phyloP scores from a whole-genome alignment of 2,329 filamentous ascomycete species.

The Cladosporium phlei region DNA sequence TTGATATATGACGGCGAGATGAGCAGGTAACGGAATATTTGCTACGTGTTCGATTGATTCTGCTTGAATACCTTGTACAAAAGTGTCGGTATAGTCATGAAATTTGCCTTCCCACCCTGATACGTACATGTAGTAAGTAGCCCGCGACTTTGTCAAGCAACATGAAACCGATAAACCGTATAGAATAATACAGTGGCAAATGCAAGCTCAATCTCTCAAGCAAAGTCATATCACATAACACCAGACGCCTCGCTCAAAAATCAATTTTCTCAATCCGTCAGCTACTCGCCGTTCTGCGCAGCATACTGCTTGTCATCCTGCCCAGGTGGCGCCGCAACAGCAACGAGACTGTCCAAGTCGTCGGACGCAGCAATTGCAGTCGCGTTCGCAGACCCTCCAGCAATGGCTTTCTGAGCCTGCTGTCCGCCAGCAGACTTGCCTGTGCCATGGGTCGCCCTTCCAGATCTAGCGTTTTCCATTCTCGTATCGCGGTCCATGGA shows the following conservation, averaged over 20 bases:
- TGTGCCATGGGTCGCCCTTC: constrained; percentile 29
- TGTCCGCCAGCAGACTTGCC: constrained; percentile 24
- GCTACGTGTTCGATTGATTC: no score
- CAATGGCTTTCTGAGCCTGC: constrained; percentile 25
- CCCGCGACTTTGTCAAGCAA: no score
- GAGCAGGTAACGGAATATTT: no score
- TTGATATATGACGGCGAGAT: no score
- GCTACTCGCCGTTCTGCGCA: constrained; percentile 72
- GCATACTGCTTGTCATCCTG: constrained; percentile 75
- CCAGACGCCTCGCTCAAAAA: constrained; percentile 11
- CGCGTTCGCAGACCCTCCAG: constrained; percentile 7
- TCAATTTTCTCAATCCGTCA: neutral
- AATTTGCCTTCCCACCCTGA: no score
- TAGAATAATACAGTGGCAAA: no score
- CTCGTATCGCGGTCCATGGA: constrained; percentile 85
- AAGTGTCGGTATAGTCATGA: no score
- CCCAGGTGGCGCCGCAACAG: constrained; percentile 73
- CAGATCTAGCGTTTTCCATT: constrained; percentile 74
- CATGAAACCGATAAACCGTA: no score
- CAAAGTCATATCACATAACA: no score
- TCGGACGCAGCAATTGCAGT: constrained; percentile 37
- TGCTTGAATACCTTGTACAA: no score
- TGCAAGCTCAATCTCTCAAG: no score
- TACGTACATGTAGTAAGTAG: no score
- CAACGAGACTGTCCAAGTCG: constrained; percentile 40